These are phyloP conservation scores for Platanthera guangdongensis DNA, from an alignment of 106 monocot species.

Conservation along the genomic window DNA sequence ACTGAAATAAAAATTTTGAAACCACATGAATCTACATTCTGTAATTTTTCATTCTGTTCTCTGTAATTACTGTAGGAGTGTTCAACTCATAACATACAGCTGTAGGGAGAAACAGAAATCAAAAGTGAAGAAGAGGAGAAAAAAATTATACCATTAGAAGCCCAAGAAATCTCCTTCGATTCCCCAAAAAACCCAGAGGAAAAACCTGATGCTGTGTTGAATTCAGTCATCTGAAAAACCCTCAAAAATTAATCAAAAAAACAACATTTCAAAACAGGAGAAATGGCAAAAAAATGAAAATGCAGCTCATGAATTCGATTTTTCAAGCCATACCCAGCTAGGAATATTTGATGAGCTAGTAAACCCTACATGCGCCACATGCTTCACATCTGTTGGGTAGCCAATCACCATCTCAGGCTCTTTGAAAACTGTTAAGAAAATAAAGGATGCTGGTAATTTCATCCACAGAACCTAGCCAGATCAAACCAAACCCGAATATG, in stretches of 20 bases:
- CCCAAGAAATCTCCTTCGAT: conserved; percentile 61
- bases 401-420: conserved; percentile 94
- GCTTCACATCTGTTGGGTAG: conserved; percentile 83
- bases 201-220: conserved; percentile 54
- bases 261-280: background rate
- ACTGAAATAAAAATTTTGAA: too few species aligned
- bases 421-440: conserved; percentile 37
- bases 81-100: too few species aligned
- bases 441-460: background rate
- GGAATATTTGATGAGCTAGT: conserved; percentile 39
- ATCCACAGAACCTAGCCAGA: background rate
- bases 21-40: too few species aligned
- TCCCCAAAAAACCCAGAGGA: conserved; percentile 35
- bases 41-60: too few species aligned
- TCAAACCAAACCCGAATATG: background rate
- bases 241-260: background rate
- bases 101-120: background rate
- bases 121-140: background rate
- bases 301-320: background rate
- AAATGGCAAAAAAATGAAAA: background rate
- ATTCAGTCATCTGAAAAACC: conserved; percentile 53
- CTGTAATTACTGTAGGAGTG: too few species aligned
- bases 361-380: conserved; percentile 86
- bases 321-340: conserved; percentile 51
- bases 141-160: conserved; percentile 41